phyloP scores from a whole-genome alignment of 768 basidiomycete genomes.

The Phaffia australis region DNA sequence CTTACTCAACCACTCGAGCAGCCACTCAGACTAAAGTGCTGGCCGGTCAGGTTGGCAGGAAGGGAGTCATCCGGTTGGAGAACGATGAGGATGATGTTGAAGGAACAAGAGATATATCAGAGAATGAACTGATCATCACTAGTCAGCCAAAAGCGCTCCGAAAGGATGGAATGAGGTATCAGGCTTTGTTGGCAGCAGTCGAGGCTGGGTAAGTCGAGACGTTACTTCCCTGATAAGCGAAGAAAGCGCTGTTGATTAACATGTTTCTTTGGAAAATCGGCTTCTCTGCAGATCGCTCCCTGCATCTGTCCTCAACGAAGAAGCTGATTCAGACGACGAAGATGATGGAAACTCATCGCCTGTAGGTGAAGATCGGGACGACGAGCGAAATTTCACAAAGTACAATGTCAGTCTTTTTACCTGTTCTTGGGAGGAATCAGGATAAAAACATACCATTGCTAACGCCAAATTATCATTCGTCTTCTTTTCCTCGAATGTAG shows the following conservation, averaged over 20 bases:
- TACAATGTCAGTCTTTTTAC: constrained; percentile 61
- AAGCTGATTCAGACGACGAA: constrained; percentile 49
- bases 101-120: constrained; percentile 36
- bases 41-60: constrained; percentile 55
- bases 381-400: constrained; percentile 83
- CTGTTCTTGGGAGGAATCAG: background rate
- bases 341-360: constrained; percentile 41
- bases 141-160: constrained; percentile 58
- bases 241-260: background rate
- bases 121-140: constrained; percentile 48
- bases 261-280: background rate
- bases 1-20: constrained; percentile 90
- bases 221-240: background rate
- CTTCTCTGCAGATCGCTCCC: constrained; percentile 61
- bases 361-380: constrained; percentile 67
- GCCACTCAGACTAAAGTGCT: constrained; percentile 90
- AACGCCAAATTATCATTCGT: background rate
- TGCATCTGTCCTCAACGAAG: constrained; percentile 69
- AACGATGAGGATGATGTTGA: constrained; percentile 48
- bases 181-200: constrained; percentile 87
- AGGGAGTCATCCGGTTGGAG: constrained; percentile 39
- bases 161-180: constrained; percentile 79
- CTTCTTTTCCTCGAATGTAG: constrained; percentile 41
- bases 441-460: background rate
- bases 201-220: constrained; percentile 65